phyloP scores from a whole-genome alignment of 2,329 filamentous ascomycete genomes.

The Sporothrix euskadiensis region DNA sequence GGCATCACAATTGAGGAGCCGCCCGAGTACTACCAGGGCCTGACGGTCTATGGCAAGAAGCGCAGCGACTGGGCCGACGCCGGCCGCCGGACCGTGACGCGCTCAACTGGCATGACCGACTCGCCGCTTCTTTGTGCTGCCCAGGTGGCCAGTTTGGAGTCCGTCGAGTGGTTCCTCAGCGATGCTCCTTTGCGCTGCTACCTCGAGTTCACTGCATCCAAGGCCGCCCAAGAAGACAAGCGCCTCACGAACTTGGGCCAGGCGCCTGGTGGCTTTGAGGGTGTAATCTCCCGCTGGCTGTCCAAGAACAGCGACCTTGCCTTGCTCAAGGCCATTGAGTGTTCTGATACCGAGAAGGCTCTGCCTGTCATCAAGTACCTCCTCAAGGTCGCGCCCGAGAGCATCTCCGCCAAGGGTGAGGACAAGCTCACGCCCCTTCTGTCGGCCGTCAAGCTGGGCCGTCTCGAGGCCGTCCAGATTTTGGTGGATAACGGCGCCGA shows the following conservation, averaged over 20 bases:
- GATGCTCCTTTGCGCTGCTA: constrained; percentile 69
- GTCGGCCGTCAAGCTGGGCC: constrained; percentile 61
- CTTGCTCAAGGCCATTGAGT: constrained; percentile 66
- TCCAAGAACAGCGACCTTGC: constrained; percentile 60
- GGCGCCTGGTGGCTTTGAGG: constrained; percentile 63
- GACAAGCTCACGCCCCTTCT: constrained; percentile 66
- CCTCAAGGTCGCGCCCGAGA: constrained; percentile 59
- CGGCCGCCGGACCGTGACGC: constrained; percentile 50
- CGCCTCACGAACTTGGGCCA: constrained; percentile 62
- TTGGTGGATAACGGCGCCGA: constrained; percentile 70
- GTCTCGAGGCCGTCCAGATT: constrained; percentile 56
- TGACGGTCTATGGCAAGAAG: constrained; percentile 75
- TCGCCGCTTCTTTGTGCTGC: constrained; percentile 65
- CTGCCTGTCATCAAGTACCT: constrained; percentile 65
- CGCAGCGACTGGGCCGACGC: constrained; percentile 70
- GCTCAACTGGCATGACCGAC: constrained; percentile 45
- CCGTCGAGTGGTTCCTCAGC: constrained; percentile 75
- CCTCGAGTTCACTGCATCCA: constrained; percentile 63
- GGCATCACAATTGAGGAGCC: constrained; percentile 64
- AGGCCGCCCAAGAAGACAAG: constrained; percentile 60
- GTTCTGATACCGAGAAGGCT: constrained; percentile 44
- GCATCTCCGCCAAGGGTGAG: constrained; percentile 61
- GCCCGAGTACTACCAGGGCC: constrained; percentile 72
- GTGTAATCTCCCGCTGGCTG: constrained; percentile 63
- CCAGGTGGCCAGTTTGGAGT: constrained; percentile 58